Conservation (phyloP, 495 filamentous ascomycete genomes). For the Xylaria intraflava region DNA sequence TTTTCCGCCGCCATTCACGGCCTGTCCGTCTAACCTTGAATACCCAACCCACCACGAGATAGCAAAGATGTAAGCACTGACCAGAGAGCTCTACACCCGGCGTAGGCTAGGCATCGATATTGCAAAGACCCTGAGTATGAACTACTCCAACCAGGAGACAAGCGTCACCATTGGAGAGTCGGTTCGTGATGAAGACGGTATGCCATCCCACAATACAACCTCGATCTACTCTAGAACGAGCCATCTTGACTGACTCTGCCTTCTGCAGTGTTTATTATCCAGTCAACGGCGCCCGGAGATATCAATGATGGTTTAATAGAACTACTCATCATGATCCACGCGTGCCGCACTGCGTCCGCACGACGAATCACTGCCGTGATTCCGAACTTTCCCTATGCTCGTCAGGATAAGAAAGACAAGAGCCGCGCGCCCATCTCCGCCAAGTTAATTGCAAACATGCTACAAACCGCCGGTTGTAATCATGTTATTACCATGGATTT, state of each 20-base stretch:
- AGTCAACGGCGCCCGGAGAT: constrained; percentile 90
- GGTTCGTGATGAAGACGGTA: constrained; percentile 92
- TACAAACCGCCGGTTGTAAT: constrained; percentile 85
- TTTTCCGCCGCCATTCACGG: background rate
- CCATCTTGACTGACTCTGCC: constrained; percentile 9
- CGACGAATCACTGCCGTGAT: constrained; percentile 87
- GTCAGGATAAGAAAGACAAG: constrained; percentile 99
- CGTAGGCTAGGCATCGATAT: constrained; percentile 83
- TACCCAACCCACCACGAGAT: constrained; percentile 1
- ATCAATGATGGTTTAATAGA: constrained; percentile 99
- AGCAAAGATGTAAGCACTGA: constrained; percentile 9
- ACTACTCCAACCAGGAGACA: constrained; percentile 97
- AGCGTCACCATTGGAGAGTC: constrained; percentile 95
- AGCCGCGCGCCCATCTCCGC: constrained; percentile 79
- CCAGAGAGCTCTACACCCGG: constrained; percentile 16
- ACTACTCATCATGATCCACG: constrained; percentile 97
- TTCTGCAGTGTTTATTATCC: constrained; percentile 78
- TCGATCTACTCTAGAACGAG: background rate
- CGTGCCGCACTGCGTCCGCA: constrained; percentile 94
- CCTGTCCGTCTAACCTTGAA: background rate
- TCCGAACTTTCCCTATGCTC: constrained; percentile 97
- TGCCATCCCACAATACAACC: constrained; percentile 16
- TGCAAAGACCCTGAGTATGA: constrained; percentile 86
- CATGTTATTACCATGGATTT: constrained; percentile 88
- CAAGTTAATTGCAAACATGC: constrained; percentile 94